phyloP scores from a whole-genome alignment of 805 yeast genomes.

The Yarrowia sp. region DNA sequence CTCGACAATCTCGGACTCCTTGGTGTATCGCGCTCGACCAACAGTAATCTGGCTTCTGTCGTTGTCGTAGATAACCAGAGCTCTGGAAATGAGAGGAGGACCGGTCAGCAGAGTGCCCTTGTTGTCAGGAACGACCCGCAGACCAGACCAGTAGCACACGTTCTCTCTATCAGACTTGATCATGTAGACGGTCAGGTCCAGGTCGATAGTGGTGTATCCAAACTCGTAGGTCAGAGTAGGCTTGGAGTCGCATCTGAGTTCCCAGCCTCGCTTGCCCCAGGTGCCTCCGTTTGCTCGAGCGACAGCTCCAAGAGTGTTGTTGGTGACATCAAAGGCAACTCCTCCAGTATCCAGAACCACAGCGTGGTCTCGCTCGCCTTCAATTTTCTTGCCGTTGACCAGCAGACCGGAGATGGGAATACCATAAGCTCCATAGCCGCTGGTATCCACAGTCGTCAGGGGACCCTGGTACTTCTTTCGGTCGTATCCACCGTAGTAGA shows the following conservation, averaged over 20 bases:
- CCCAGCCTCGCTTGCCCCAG: neutral
- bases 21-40: neutral
- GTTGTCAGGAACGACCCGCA: neutral
- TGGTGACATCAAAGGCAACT: neutral
- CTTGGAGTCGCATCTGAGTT: neutral
- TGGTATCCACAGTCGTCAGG: neutral
- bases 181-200: neutral
- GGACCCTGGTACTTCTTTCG: neutral
- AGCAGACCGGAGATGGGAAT: neutral
- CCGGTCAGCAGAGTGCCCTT: neutral
- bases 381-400: neutral
- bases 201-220: neutral
- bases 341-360: neutral
- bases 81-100: neutral
- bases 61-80: neutral
- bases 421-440: neutral
- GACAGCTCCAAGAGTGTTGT: neutral
- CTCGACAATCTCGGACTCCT: neutral
- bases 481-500: constrained; percentile 1
- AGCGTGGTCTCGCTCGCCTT: neutral
- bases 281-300: neutral
- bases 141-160: neutral
- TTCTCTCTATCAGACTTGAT: neutral
- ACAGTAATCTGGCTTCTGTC: neutral
- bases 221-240: neutral